Conservation (phyloP, 768 basidiomycete species). For the Phanerodontia chrysosporium region DNA sequence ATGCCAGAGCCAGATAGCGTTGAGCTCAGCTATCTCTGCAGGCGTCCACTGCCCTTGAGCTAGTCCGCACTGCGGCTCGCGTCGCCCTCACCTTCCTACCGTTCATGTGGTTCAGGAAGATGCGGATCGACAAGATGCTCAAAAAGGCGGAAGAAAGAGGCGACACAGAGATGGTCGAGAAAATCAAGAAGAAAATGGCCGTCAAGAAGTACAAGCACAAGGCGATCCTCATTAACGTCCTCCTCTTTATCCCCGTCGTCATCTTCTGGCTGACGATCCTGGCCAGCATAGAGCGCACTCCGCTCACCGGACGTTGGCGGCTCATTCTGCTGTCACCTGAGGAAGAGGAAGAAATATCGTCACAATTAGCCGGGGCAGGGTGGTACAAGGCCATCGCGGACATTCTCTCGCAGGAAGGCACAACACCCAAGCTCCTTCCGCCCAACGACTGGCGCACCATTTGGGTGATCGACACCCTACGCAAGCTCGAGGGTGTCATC, state of each 20-base stretch:
- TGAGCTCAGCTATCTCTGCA: slow-evolving; percentile 25
- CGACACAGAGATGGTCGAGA: slow-evolving; percentile 32
- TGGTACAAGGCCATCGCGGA: slow-evolving; percentile 85
- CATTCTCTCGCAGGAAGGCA: slow-evolving; percentile 64
- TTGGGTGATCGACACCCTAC: slow-evolving; percentile 82
- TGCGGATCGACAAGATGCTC: slow-evolving; percentile 46
- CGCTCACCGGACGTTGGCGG: slow-evolving; percentile 88
- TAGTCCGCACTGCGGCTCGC: slow-evolving; percentile 66
- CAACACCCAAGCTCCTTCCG: slow-evolving; percentile 57
- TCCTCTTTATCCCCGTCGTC: slow-evolving; percentile 46
- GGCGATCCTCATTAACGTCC: slow-evolving; percentile 46
- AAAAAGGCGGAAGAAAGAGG: slow-evolving; percentile 42
- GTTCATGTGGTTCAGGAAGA: slow-evolving; percentile 56
- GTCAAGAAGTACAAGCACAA: slow-evolving; percentile 46
- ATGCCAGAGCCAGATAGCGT: background rate
- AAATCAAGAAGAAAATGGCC: slow-evolving; percentile 50
- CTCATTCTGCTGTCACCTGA: slow-evolving; percentile 87
- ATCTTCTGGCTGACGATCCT: slow-evolving; percentile 16
- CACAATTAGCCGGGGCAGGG: slow-evolving; percentile 73
- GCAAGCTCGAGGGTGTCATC: slow-evolving; percentile 70
- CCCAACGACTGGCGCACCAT: slow-evolving; percentile 82
- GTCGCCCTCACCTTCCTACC: slow-evolving; percentile 76
- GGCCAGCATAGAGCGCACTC: slow-evolving; percentile 56
- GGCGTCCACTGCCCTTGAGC: slow-evolving; percentile 70
- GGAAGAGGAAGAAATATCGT: slow-evolving; percentile 88